Conservation (phyloP, 352 stramenopile species). For the Globisporangium rhizosaccharum region DNA sequence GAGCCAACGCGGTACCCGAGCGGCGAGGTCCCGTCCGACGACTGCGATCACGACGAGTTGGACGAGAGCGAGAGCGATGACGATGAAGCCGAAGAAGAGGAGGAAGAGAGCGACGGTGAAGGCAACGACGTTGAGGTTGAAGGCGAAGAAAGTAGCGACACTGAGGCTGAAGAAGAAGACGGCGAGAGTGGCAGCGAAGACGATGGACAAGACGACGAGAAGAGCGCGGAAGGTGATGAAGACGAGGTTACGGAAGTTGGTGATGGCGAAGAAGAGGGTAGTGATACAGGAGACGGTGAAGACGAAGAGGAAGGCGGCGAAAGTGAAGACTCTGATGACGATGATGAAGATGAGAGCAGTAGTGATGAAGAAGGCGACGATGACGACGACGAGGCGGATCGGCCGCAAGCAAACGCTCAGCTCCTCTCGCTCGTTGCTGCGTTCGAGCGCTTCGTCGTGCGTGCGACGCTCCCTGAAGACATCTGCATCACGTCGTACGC, state of each 20-base stretch:
- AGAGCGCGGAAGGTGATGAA: not conserved
- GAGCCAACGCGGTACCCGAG: not conserved
- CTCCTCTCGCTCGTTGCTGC: not conserved
- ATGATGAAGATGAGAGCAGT: not conserved
- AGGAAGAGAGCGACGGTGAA: no score
- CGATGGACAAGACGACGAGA: not conserved
- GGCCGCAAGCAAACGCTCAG: not conserved
- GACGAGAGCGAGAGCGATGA: not conserved
- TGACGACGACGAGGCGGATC: not conserved
- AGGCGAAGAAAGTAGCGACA: not conserved
- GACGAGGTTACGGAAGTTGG: not conserved
- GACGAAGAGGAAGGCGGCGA: not conserved
- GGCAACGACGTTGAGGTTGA: not conserved
- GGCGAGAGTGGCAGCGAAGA: not conserved
- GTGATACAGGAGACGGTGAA: not conserved
- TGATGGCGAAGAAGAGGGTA: not conserved
- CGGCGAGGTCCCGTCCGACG: no score
- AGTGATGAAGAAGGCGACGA: not conserved
- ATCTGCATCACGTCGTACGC: not conserved
- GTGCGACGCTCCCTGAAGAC: not conserved
- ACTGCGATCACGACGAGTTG: not conserved
- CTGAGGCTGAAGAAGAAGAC: not conserved
- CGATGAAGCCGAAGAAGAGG: not conserved
- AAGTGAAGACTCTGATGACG: not conserved
- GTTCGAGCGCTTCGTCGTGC: not conserved